Conservation (phyloP, 1,284 basidiomycete genomes). For the Boletellus dicymbophilus region DNA sequence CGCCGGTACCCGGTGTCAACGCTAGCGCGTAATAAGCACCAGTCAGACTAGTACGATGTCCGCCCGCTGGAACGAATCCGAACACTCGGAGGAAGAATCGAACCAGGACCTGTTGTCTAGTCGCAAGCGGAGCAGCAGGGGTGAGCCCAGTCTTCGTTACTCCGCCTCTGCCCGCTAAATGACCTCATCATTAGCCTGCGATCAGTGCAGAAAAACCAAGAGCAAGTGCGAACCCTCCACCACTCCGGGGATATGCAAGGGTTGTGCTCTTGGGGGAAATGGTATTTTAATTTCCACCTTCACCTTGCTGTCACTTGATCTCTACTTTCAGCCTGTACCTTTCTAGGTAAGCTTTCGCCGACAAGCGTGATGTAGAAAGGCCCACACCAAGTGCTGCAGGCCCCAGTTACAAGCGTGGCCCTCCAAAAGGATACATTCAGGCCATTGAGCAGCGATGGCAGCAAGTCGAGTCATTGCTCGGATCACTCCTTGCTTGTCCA, state of each 20-base stretch:
- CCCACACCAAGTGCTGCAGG: slow-evolving; percentile 41
- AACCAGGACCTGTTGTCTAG: slow-evolving; percentile 40
- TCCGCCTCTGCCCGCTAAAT: slow-evolving; percentile 7
- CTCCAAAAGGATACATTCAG: slow-evolving; percentile 88
- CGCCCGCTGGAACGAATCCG: slow-evolving; percentile 50
- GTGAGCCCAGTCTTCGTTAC: slow-evolving; percentile 35
- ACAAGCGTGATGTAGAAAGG: not conserved
- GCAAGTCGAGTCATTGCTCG: slow-evolving; percentile 83
- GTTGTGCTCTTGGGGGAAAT: slow-evolving; percentile 61
- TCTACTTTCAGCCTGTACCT: slow-evolving; percentile 64
- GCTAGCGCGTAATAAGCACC: no score
- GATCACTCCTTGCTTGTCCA: slow-evolving; percentile 72
- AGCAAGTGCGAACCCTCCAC: slow-evolving; percentile 77
- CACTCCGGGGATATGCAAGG: slow-evolving; percentile 61
- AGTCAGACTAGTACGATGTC: no score
- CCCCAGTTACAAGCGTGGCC: slow-evolving; percentile 82
- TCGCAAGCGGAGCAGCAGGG: slow-evolving; percentile 71
- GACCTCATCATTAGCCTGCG: slow-evolving; percentile 56
- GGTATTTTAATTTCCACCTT: slow-evolving; percentile 48
- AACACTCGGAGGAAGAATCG: slow-evolving; percentile 59
- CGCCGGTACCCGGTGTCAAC: no score
- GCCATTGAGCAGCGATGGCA: slow-evolving; percentile 89
- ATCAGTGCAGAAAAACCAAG: slow-evolving; percentile 85
- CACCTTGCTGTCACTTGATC: not conserved
- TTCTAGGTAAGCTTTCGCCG: slow-evolving; percentile 53